Conservation (phyloP, 1,139 yeast genomes). For the Hyphopichia buzzinii region DNA sequence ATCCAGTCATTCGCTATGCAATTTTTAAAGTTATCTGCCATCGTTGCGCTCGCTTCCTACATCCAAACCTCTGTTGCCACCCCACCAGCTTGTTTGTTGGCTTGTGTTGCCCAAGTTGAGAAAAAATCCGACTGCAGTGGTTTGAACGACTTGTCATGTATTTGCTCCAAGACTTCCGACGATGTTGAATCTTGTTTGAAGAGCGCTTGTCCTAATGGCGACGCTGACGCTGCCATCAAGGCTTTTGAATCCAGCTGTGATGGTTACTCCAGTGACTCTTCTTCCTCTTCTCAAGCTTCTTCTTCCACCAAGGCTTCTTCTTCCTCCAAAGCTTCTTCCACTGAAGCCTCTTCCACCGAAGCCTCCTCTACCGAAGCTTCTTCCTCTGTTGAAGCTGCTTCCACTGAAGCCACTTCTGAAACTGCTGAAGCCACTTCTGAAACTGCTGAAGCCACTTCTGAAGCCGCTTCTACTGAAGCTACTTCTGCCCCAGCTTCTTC, state of each 20-base stretch:
- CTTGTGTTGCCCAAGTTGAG: constrained; percentile 76
- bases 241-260: constrained; percentile 59
- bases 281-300: constrained; percentile 23
- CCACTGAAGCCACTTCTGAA: constrained; percentile 9
- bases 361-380: constrained; percentile 12
- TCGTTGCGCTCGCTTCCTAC: constrained; percentile 51
- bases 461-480: constrained; percentile 7
- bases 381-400: constrained; percentile 11
- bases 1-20: constrained; percentile 4
- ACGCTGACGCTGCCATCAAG: constrained; percentile 53
- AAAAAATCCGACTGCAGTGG: constrained; percentile 55
- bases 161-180: constrained; percentile 54
- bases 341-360: constrained; percentile 13
- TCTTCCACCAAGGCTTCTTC: constrained; percentile 26
- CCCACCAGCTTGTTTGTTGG: constrained; percentile 87
- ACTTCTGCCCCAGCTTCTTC: constrained; percentile 8
- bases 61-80: constrained; percentile 58
- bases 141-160: constrained; percentile 62
- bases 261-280: constrained; percentile 22
- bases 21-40: constrained; percentile 37
- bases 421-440: constrained; percentile 1
- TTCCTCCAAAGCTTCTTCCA: constrained; percentile 17
- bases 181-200: constrained; percentile 60
- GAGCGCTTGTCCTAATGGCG: constrained; percentile 62
- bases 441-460: constrained; percentile 6